These are phyloP conservation scores for Aureobasidium lini DNA, from an alignment of 2,329 filamentous ascomycete species.

Conservation along the genomic window DNA sequence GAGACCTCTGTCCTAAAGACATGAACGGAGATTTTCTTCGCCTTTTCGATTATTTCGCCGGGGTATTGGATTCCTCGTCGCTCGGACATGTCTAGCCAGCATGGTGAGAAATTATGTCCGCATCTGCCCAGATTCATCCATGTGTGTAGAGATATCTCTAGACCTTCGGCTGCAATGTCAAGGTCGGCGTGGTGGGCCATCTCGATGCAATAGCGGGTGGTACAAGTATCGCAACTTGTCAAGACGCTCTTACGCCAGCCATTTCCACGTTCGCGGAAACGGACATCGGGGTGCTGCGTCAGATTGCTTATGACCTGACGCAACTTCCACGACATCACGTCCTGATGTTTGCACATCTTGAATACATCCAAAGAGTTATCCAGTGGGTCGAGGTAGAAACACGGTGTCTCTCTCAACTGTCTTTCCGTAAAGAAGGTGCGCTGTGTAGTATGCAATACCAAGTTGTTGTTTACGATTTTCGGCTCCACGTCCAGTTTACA, in stretches of 20 bases:
- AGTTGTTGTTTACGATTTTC: background rate
- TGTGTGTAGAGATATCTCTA: too few relatives aligned
- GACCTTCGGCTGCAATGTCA: background rate
- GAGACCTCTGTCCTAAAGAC: too few relatives aligned
- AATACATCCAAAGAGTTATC: background rate
- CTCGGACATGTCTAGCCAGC: background rate
- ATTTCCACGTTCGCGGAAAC: background rate
- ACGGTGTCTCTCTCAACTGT: background rate
- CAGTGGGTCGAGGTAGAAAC: too few relatives aligned
- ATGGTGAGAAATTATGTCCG: background rate
- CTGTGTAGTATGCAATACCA: background rate
- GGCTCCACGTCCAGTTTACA: background rate
- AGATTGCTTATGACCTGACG: background rate
- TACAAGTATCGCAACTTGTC: background rate
- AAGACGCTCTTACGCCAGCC: background rate
- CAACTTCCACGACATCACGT: background rate
- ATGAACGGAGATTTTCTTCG: background rate
- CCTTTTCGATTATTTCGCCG: background rate
- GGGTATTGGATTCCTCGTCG: background rate
- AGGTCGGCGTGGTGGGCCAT: background rate
- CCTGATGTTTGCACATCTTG: background rate
- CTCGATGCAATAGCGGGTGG: background rate
- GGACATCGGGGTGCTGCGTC: background rate
- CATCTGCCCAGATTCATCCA: background rate
- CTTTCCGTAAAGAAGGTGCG: background rate